Base-by-base conservation (phyloP, 2,329 filamentous ascomycete genomes). In the Paracoccidioides lutzii region DNA sequence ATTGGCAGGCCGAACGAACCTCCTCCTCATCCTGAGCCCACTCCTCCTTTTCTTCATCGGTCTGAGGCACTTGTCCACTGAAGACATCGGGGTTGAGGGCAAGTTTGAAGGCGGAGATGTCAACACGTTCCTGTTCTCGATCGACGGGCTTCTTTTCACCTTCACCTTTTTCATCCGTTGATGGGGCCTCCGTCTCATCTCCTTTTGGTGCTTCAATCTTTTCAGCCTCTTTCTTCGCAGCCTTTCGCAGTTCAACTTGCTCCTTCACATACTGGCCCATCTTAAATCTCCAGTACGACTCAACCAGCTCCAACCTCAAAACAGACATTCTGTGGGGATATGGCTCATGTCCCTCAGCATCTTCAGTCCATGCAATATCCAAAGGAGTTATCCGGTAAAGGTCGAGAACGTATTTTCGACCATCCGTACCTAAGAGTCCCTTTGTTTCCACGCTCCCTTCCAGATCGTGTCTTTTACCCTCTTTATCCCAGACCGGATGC, bases 311-410 rank as follows among this genome's bases (percentile, higher is more conserved):
- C 12, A 89, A 83, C 61, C 93, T 83, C 56, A 98, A 77, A 35
- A 96, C 89, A 1, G 93, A 90, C 93, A 98, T 98, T 48, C 89
- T 84, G 71, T 98, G 93, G 48, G 93, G 93, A 67, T 98, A 98
- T 57, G 80, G 73, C 59, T 78, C 75, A 54, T 72, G 70, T 14
- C 75, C 77, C 52, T 78, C 76, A 62, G 82, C 78, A 68, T 91
- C 84, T 62, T 98, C 91, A 63, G 95, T 79, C 90, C 94, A 98
- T 28, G 79, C 73, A 55, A 96, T 83, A 70, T 98, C 93, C 56
- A 97, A 75, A 5, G 93, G 93, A 3, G 93, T 95, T 60, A 97
- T 85, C 57, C 93, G 84, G 76, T 98, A 98, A 54, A 98, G 76
- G 66, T 98, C 93, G 52, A 98, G 81, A n/a, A 96, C 88, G 67